These are phyloP conservation scores for Dipteronia dyeriana DNA, from an alignment of 345 rosid species.

Conservation along the genomic window DNA sequence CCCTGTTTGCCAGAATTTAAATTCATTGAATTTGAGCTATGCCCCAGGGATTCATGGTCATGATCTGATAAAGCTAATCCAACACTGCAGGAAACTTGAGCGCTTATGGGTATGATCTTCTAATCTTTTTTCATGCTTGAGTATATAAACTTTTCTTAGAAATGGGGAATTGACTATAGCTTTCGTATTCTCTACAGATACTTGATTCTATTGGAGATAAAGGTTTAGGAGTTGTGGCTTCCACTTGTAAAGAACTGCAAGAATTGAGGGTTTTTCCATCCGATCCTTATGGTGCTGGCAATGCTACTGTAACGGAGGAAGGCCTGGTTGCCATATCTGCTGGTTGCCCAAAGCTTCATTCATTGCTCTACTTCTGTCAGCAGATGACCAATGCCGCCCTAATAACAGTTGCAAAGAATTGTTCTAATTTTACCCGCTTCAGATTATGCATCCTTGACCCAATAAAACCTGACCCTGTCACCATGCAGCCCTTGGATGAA, in stretches of 20 bases:
- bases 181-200: constrained; percentile 53
- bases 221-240: constrained; percentile 81
- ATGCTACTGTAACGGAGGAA: constrained; percentile 75
- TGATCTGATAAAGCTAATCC: constrained; percentile 64
- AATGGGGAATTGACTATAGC: constrained; percentile 1
- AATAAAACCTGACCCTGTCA: constrained; percentile 65
- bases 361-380: constrained; percentile 86
- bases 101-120: constrained; percentile 70
- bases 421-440: constrained; percentile 80
- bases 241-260: constrained; percentile 75
- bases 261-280: constrained; percentile 94
- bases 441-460: constrained; percentile 84
- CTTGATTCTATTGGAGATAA: constrained; percentile 89
- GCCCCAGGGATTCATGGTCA: constrained; percentile 70
- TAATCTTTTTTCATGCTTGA: neutral
- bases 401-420: constrained; percentile 75
- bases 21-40: constrained; percentile 80
- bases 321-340: constrained; percentile 83
- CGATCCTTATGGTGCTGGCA: constrained; percentile 56
- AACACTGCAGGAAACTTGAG: constrained; percentile 69
- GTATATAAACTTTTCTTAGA: neutral
- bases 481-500: constrained; percentile 76
- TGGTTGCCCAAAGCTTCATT: constrained; percentile 85
- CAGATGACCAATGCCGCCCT: constrained; percentile 98
- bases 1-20: constrained; percentile 58